Evolutionary conservation across 176 grass and related monocot species (phyloP).

Genomic region (Lolium perenne): DNA sequence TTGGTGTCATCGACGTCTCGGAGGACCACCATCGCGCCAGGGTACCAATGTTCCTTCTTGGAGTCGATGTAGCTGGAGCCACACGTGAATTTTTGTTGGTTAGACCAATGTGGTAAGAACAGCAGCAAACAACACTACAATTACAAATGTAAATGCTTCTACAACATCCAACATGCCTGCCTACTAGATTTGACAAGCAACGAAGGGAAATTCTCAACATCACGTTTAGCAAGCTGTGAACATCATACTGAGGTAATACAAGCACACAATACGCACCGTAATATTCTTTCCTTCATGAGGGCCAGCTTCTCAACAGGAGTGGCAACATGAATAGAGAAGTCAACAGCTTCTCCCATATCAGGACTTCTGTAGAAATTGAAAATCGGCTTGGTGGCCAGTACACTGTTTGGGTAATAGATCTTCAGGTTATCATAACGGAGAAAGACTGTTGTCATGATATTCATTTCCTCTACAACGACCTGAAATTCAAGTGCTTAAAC

Average conservation of each 20-base stretch:
- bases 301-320: conserved; percentile 61
- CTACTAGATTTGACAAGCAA: neutral
- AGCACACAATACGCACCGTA: conserved; percentile 41
- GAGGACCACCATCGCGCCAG: conserved; percentile 49
- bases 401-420: conserved; percentile 74
- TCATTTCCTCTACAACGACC: conserved; percentile 80
- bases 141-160: neutral
- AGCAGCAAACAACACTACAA: neutral
- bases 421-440: conserved; percentile 70
- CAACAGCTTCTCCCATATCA: conserved; percentile 71
- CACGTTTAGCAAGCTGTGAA: too few relatives aligned
- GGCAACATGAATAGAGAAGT: conserved; percentile 69
- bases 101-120: conserved; percentile 9
- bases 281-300: conserved; percentile 62
- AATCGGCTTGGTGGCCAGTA: conserved; percentile 66
- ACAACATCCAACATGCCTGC: neutral
- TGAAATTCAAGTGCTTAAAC: conserved; percentile 30
- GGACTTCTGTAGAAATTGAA: conserved; percentile 73
- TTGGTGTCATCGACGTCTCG: conserved; percentile 61
- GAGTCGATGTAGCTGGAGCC: conserved; percentile 60
- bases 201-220: neutral
- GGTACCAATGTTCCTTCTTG: conserved; percentile 70
- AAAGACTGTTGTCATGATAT: conserved; percentile 68
- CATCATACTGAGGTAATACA: neutral
- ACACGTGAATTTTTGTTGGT: neutral